Base-by-base conservation (phyloP, 306 rosid species). In the Acacia crassicarpa region DNA sequence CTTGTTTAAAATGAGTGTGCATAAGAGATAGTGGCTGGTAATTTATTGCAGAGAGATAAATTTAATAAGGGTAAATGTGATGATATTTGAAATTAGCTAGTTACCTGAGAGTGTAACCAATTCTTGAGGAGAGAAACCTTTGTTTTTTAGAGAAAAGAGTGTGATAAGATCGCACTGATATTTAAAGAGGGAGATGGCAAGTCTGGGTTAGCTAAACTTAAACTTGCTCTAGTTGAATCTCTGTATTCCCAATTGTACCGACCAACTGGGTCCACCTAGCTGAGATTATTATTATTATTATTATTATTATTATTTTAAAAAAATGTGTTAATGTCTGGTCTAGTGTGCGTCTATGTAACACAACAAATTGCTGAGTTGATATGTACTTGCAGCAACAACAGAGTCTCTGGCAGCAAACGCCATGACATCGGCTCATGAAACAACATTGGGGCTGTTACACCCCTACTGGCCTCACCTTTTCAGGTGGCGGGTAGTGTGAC, bases 151-250 rank as follows among this genome's bases (percentile, higher is more conserved):
- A 79, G 86, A 91, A 91, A 76, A 89, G 9, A 71, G 76, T 11
- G 27, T n/a, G n/a, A 81, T 78, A 15, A 92, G 93, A 13, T 11
- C 82, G n/a, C n/a, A 73, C 76, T 78, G 6, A 92, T 87, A 70
- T 81, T 77, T 35, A 46, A 75, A 2, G 38, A 0, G 0, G 94
- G 95, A 75, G 71, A 80, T 0, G 95, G 95, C 35, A 92, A 6
- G 69, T 89, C 83, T 25, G 88, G 66, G 81, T 87, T 90, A 8
- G 95, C 91, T 12, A 40, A 45, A 72, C 83, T 82, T 54, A 81
- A 74, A 83, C 92, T 93, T 61, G 97, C 88, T 19, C 91, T 87
- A 56, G 92, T 88, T 25, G 97, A 84, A 78, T 93, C 97, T 80
- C 95, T 87, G n/a, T 93, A 92, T 87, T 0, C 94, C 97, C 74